Evolutionary conservation across 2,329 filamentous ascomycete genomes (phyloP).

Genomic region (Furcasterigmium sp.): DNA sequence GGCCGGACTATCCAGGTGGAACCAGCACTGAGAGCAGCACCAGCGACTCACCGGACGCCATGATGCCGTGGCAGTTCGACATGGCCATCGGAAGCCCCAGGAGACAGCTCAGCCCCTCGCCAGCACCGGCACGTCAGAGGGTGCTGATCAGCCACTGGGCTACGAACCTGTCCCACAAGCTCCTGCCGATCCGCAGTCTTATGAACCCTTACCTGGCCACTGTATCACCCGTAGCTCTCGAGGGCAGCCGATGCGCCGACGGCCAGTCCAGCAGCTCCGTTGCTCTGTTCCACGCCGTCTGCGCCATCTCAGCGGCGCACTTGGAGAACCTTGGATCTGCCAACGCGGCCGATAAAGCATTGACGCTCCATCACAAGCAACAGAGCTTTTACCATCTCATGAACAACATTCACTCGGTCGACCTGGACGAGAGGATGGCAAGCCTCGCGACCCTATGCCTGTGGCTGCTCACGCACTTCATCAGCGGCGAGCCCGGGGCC

Average conservation of each 20-base stretch:
- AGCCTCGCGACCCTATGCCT: slow-evolving; percentile 3
- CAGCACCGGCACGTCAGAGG: not conserved
- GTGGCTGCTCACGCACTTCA: slow-evolving; percentile 3
- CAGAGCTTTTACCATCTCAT: slow-evolving; percentile 6
- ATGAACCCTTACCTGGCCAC: slow-evolving; percentile 1
- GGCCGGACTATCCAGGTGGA: too few species aligned
- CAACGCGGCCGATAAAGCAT: not conserved
- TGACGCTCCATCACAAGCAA: slow-evolving; percentile 1
- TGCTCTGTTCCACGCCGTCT: slow-evolving; percentile 5
- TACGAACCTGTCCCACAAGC: slow-evolving; percentile 4
- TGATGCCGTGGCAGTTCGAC: not conserved
- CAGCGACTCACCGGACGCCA: not conserved
- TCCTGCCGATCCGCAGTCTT: slow-evolving; percentile 2
- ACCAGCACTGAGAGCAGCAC: not conserved
- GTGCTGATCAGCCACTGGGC: slow-evolving; percentile 6
- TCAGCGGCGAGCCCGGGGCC: slow-evolving; percentile 5
- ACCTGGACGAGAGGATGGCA: slow-evolving; percentile 4
- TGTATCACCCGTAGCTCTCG: slow-evolving; percentile 3
- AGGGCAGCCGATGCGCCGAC: slow-evolving; percentile 2
- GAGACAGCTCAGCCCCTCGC: not conserved
- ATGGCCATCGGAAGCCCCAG: not conserved
- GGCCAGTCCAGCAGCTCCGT: slow-evolving; percentile 1
- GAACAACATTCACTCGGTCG: not conserved
- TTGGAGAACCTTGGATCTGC: slow-evolving; percentile 1
- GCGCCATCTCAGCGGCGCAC: slow-evolving; percentile 4